These are phyloP conservation scores for Tetrastigma voinierianum DNA, from an alignment of 164 flowering plant genomes.

Conservation along the genomic window DNA sequence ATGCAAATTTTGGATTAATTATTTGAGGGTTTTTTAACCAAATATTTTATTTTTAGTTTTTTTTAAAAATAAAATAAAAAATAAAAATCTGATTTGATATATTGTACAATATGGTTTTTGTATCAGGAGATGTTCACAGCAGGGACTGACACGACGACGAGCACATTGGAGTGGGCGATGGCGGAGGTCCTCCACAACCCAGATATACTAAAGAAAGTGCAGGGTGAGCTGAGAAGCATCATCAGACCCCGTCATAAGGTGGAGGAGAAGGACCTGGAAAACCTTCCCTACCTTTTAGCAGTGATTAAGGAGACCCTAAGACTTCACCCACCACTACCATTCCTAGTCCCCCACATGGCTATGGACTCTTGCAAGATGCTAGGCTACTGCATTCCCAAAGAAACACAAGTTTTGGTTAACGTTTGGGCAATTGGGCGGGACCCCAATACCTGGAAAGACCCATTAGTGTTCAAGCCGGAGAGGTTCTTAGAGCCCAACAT, in stretches of 20 bases:
- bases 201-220: constrained; percentile 20
- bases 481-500: constrained; percentile 32
- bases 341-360: constrained; percentile 51
- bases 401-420: constrained; percentile 47
- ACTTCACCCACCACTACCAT: constrained; percentile 55
- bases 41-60: not conserved
- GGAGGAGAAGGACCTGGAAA: constrained; percentile 42
- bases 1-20: too few species aligned
- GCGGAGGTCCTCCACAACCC: constrained; percentile 54
- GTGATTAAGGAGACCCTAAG: constrained; percentile 52
- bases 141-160: constrained; percentile 56
- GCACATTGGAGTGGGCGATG: constrained; percentile 60
- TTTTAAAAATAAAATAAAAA: too few species aligned
- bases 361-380: constrained; percentile 30
- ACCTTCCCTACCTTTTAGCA: constrained; percentile 47
- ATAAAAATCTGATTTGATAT: too few species aligned
- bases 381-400: constrained; percentile 42
- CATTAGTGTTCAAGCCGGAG: constrained; percentile 44
- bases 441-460: constrained; percentile 41
- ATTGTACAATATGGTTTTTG: too few species aligned
- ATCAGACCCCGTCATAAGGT: constrained; percentile 15
- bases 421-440: constrained; percentile 58
- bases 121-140: constrained; percentile 57
- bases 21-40: too few species aligned
- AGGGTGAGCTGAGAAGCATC: constrained; percentile 29